Percentiles rank a stretch among this genome's conserved stretches.
These are phyloP conservation scores for Myxozyma melibiosi DNA, from an alignment of 805 yeast genomes.

Conservation along the genomic window DNA sequence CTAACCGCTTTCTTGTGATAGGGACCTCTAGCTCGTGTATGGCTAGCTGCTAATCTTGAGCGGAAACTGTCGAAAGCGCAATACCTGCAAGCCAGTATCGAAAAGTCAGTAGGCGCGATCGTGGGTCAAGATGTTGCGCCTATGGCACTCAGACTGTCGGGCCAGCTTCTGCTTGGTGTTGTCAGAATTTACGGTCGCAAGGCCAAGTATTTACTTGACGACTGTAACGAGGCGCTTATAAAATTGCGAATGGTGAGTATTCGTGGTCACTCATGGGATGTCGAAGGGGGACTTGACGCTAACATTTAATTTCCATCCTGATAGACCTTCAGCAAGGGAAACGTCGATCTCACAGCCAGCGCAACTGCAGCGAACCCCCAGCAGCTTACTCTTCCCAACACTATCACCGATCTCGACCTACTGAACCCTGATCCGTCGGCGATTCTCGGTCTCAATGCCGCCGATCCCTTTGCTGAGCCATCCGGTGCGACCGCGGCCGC, in stretches of 20 bases:
- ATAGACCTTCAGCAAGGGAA: conserved; percentile 39
- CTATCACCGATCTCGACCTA: conserved; percentile 76
- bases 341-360: conserved; percentile 59
- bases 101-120: conserved; percentile 67
- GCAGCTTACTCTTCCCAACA: conserved; percentile 68
- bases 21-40: conserved; percentile 86
- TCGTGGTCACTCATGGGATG: not conserved
- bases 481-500: conserved; percentile 31
- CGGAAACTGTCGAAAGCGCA: conserved; percentile 72
- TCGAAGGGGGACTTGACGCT: not conserved
- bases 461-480: conserved; percentile 16
- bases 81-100: conserved; percentile 68
- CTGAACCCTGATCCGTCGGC: conserved; percentile 37
- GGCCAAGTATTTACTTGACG: conserved; percentile 79
- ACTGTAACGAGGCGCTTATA: conserved; percentile 73
- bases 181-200: conserved; percentile 84
- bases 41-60: conserved; percentile 92
- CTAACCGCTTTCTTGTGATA: conserved; percentile 39
- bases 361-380: conserved; percentile 61
- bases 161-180: conserved; percentile 83
- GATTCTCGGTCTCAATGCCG: conserved; percentile 36
- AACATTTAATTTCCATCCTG: not conserved
- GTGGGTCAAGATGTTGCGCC: conserved; percentile 55
- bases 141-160: conserved; percentile 77
- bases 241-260: conserved; percentile 58